A percentile compares a stretch with the other conserved stretches of the same genome.
Conservation (phyloP, 2,329 filamentous ascomycete species). For the Purpureocillium lavendulum region DNA sequence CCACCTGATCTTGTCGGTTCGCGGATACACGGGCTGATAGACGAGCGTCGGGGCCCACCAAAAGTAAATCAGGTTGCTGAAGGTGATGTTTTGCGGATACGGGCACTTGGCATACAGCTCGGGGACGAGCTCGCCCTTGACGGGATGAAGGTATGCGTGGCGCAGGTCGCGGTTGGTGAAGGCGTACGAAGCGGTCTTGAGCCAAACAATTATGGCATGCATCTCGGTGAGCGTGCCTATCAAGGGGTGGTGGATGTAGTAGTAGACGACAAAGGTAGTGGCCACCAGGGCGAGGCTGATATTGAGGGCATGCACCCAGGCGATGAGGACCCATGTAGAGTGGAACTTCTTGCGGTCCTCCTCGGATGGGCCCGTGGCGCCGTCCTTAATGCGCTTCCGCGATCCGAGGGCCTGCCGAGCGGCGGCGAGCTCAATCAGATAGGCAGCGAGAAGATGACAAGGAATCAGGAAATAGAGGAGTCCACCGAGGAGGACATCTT, state of each 20-base stretch:
- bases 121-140: conserved; percentile 61
- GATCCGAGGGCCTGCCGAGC: conserved; percentile 68
- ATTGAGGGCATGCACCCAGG: conserved; percentile 75
- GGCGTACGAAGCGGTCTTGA: conserved; percentile 93
- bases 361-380: conserved; percentile 38
- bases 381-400: conserved; percentile 45
- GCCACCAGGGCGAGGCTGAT: conserved; percentile 72
- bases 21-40: conserved; percentile 94
- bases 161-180: conserved; percentile 94
- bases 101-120: conserved; percentile 75
- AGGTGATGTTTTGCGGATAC: conserved; percentile 85
- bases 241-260: conserved; percentile 81
- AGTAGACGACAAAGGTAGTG: conserved; percentile 82
- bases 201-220: conserved; percentile 90
- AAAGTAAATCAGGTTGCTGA: conserved; percentile 85
- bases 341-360: conserved; percentile 60
- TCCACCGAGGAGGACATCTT: conserved; percentile 68
- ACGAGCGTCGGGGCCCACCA: conserved; percentile 97
- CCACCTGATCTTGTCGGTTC: conserved; percentile 76
- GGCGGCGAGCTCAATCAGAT: conserved; percentile 78
- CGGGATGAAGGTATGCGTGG: conserved; percentile 77
- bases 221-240: conserved; percentile 87
- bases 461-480: conserved; percentile 82
- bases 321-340: conserved; percentile 70
- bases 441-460: conserved; percentile 83